Percentiles rank a stretch among this genome's conserved stretches.
Conservation (phyloP, 345 rosid genomes). For the Theobroma cacao region DNA sequence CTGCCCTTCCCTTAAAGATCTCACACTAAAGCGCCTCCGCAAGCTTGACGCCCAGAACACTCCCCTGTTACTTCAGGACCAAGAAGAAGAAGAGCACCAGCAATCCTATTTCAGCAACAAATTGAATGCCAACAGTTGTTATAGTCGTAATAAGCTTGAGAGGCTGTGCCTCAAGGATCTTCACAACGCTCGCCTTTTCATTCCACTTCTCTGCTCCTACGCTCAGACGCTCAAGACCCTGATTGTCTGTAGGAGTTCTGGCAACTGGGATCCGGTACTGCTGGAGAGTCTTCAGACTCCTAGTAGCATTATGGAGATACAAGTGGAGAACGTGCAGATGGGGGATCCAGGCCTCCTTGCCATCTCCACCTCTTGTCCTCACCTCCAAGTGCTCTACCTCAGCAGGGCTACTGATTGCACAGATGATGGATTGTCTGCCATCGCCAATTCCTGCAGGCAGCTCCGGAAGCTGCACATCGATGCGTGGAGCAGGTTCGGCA, state of each 20-base stretch:
- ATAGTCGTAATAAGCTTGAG: conserved; percentile 9
- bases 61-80: conserved; percentile 17
- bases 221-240: conserved; percentile 24
- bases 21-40: conserved; percentile 45
- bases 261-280: conserved; percentile 42
- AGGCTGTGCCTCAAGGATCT: conserved; percentile 41
- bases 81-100: not conserved
- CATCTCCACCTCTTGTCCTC: conserved; percentile 30
- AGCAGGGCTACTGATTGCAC: conserved; percentile 41
- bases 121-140: not conserved
- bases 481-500: conserved; percentile 42
- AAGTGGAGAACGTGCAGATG: conserved; percentile 41
- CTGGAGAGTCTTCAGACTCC: conserved; percentile 12
- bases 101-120: not conserved
- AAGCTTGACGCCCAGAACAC: conserved; percentile 38
- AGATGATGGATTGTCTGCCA: conserved; percentile 33
- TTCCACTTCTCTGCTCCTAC: conserved; percentile 28
- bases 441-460: conserved; percentile 34
- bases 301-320: conserved; percentile 35
- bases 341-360: conserved; percentile 39
- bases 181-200: conserved; percentile 40
- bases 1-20: conserved; percentile 38
- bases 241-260: conserved; percentile 45
- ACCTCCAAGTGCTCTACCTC: conserved; percentile 34
- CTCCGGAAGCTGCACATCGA: conserved; percentile 44